Percentiles rank a stretch among this genome's conserved stretches.
Conservation (phyloP, 768 basidiomycete species). For the Obba rivulosa region DNA sequence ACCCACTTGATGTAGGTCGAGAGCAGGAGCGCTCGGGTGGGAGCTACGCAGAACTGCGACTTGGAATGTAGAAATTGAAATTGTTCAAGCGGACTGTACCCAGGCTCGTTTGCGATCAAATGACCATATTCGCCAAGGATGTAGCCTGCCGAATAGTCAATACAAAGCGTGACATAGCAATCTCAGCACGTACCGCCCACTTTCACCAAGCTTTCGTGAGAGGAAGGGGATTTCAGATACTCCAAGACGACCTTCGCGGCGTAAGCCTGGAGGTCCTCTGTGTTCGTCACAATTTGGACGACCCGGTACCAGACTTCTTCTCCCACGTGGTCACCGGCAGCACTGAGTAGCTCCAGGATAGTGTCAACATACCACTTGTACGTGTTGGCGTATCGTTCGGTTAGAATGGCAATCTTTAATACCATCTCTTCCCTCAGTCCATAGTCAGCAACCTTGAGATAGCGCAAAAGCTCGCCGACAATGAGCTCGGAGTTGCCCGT, state of each 20-base stretch:
- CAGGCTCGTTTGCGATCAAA: slow-evolving; percentile 90
- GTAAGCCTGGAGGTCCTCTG: slow-evolving; percentile 95
- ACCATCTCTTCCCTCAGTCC: slow-evolving; percentile 98
- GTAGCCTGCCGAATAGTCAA: slow-evolving; percentile 53
- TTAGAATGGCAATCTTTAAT: slow-evolving; percentile 94
- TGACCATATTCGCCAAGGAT: slow-evolving; percentile 98
- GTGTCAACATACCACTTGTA: slow-evolving; percentile 99
- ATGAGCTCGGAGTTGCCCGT: slow-evolving; percentile 94
- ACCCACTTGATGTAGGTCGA: slow-evolving; percentile 99
- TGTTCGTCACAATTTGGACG: slow-evolving; percentile 97
- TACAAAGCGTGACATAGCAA: neutral
- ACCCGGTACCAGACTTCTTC: slow-evolving; percentile 99
- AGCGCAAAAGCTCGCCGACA: slow-evolving; percentile 91
- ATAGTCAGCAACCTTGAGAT: slow-evolving; percentile 95
- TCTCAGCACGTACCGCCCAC: slow-evolving; percentile 66
- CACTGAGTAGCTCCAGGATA: slow-evolving; percentile 90
- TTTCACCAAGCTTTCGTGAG: slow-evolving; percentile 93
- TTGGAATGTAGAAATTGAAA: slow-evolving; percentile 91
- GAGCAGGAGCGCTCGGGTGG: slow-evolving; percentile 87
- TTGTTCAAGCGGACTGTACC: slow-evolving; percentile 91
- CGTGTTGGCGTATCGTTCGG: slow-evolving; percentile 97
- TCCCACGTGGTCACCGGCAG: slow-evolving; percentile 97
- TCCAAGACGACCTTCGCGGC: slow-evolving; percentile 90
- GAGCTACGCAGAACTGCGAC: slow-evolving; percentile 88
- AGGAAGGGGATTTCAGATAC: slow-evolving; percentile 77